phyloP scores from a whole-genome alignment of 345 rosid genomes.

The Linum trigynum region DNA sequence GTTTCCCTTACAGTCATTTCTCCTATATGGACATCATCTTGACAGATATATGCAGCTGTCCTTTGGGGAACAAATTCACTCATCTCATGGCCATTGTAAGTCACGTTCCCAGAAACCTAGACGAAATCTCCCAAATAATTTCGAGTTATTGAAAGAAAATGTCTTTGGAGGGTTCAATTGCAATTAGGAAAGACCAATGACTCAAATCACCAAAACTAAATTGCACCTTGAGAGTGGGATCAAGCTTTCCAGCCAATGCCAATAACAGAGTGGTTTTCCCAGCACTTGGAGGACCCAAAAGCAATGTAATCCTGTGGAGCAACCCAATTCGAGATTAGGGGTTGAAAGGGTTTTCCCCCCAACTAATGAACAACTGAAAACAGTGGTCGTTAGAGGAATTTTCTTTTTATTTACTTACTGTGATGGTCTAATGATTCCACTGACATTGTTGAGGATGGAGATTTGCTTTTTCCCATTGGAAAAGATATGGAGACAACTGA shows the following conservation, averaged over 20 bases:
- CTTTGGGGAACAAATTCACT: slow-evolving; percentile 56
- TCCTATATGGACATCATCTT: slow-evolving; percentile 50
- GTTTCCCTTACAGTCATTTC: slow-evolving; percentile 74
- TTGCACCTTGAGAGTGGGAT: slow-evolving; percentile 42
- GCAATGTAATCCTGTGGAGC: slow-evolving; percentile 50
- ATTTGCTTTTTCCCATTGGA: slow-evolving; percentile 43
- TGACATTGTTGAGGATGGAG: slow-evolving; percentile 55
- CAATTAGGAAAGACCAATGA: not conserved
- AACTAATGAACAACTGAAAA: not conserved
- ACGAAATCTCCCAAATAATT: not conserved
- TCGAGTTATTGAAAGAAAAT: not conserved
- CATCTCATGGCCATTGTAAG: slow-evolving; percentile 50
- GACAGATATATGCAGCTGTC: slow-evolving; percentile 60
- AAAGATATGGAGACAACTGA: slow-evolving; percentile 24
- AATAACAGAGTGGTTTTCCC: slow-evolving; percentile 74
- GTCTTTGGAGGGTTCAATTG: not conserved
- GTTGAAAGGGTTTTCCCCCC: too few relatives aligned
- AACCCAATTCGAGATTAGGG: not conserved
- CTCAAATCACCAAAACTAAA: not conserved
- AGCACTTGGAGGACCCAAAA: slow-evolving; percentile 80
- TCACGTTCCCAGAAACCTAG: slow-evolving; percentile 51
- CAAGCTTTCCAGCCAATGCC: slow-evolving; percentile 78
- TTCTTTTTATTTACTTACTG: slow-evolving; percentile 26
- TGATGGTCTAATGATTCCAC: slow-evolving; percentile 67
- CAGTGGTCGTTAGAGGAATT: too few relatives aligned